Evolutionary conservation across 73 alveolate species (phyloP).

Genomic region (Uronychia binucleata): DNA sequence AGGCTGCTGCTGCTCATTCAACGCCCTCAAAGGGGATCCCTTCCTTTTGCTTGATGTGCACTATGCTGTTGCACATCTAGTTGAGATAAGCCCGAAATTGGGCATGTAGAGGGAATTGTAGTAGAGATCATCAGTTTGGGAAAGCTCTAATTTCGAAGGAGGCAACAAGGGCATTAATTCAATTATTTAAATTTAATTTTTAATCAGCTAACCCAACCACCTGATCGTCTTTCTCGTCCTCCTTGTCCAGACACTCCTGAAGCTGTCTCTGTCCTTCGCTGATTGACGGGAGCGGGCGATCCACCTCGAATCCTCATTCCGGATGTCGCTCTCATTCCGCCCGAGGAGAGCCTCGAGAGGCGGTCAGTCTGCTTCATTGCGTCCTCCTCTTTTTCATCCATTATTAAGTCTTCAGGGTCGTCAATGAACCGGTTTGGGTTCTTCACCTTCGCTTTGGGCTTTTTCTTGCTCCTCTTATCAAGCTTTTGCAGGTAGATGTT

Average conservation of each 20-base stretch:
- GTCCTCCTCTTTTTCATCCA: not conserved
- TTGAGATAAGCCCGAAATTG: not conserved
- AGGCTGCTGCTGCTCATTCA: not conserved
- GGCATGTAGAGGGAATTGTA: not conserved
- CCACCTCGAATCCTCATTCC: not conserved
- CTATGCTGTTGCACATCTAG: not conserved
- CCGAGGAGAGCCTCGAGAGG: not conserved
- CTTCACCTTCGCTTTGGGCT: constrained; percentile 38
- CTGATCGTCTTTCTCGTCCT: too few species aligned
- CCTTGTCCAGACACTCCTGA: too few species aligned
- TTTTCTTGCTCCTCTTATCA: constrained; percentile 18
- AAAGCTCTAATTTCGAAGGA: not conserved
- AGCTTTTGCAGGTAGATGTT: constrained; percentile 50
- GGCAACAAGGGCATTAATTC: not conserved
- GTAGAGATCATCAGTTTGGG: not conserved
- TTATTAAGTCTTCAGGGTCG: constrained; percentile 44
- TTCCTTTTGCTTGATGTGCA: not conserved
- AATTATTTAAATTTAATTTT: too few species aligned
- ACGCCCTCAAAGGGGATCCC: not conserved
- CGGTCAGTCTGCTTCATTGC: not conserved
- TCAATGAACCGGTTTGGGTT: constrained; percentile 44
- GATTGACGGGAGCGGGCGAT: not conserved
- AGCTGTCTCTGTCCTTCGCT: not conserved
- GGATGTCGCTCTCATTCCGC: not conserved
- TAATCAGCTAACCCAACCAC: too few species aligned